Base-by-base conservation (phyloP, 805 yeast genomes). In the Saturnispora diversa region DNA sequence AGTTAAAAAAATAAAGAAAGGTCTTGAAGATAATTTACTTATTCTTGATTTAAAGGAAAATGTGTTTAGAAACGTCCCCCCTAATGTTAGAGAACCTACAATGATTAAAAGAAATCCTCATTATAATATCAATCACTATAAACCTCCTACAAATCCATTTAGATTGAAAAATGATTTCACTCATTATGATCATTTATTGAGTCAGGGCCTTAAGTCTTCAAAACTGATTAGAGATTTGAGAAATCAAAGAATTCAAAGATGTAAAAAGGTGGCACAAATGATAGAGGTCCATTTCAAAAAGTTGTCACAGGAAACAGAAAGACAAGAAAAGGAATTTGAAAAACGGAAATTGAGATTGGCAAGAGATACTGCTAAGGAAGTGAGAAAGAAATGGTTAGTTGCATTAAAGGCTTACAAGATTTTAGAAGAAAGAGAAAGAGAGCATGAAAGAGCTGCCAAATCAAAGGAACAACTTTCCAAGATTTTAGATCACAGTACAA, bases 401-500 rank as follows among this genome's bases (percentile, higher is more conserved):
- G 98, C 97, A 2, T 84, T 80, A 46, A 86, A 84, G 56, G 94
- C 85, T 1, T 80, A 74, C 54, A 70, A 68, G 36, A 82, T 78
- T 12, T 65, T 84, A 44, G 92, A 84, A 54, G 79, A 80, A 35
- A 76, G 80, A 45, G 85, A 83, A 49, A 80, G 73, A 44, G 95
- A 85, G 50, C 88, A 84, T 48, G 70, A 81, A 51, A 81, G 86
- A 55, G 75, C 84, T 40, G 73, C 75, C 8, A 77, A 81, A 53
- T 95, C 97, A 28, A 83, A 87, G 55, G 84, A 84, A 52, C 95
- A 88, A 56, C 67, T 90, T 42, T 77, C 85, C 42, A 81, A 85
- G 54, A 88, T 90, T 70, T 65, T 90, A 43, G 94, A 88, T 53
- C 92, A 88, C 53, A 85, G 96, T 19, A 85, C 96, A 0, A 88